Conservation (phyloP, 1,139 yeast species). For the Arxiozyma telluris region DNA sequence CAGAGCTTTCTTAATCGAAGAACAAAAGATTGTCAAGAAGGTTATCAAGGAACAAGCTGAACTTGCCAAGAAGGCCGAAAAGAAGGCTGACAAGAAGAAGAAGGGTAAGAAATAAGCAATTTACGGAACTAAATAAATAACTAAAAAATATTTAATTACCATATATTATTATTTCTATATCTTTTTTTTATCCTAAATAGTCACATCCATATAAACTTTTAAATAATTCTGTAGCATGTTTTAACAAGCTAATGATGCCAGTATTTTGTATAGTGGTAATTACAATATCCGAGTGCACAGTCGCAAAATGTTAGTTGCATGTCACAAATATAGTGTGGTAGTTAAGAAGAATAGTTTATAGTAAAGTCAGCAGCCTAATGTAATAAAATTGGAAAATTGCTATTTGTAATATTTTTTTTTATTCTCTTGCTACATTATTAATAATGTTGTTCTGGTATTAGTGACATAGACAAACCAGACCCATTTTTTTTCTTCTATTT, state of each 20-base stretch:
- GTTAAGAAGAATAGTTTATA: too few relatives aligned
- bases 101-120: conserved; percentile 10
- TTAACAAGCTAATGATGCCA: neutral
- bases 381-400: too few relatives aligned
- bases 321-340: neutral
- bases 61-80: conserved; percentile 48
- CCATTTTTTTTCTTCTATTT: too few relatives aligned
- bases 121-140: neutral
- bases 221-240: neutral
- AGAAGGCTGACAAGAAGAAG: conserved; percentile 12
- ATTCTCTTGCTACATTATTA: too few relatives aligned
- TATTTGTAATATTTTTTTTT: too few relatives aligned
- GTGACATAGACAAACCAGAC: too few relatives aligned
- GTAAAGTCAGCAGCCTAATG: too few relatives aligned
- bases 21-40: conserved; percentile 99
- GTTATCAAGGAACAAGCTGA: conserved; percentile 92
- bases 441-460: too few relatives aligned
- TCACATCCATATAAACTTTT: conserved; percentile 1
- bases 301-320: neutral
- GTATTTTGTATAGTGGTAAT: neutral
- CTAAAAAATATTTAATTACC: neutral
- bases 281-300: too few relatives aligned
- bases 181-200: neutral
- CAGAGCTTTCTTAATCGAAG: conserved; percentile 99
- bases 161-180: conserved; percentile 1